Conservation (phyloP, 2,329 filamentous ascomycete genomes). For the Diaporthe aspalathi region DNA sequence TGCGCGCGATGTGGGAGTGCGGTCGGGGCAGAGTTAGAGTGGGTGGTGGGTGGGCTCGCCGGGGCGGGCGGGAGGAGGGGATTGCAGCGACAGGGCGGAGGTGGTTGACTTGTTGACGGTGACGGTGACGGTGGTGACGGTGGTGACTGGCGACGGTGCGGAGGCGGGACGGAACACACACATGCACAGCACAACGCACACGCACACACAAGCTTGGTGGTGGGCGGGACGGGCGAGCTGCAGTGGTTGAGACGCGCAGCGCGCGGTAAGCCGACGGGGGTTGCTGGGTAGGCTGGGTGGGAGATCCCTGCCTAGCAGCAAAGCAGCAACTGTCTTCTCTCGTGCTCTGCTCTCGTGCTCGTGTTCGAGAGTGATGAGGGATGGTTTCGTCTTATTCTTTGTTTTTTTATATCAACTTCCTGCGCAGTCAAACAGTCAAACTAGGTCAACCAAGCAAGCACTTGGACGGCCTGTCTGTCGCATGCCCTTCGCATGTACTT, state of each 20-base stretch:
- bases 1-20: slow-evolving; percentile 3
- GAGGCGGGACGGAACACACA: slow-evolving; percentile 12
- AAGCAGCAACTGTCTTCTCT: no score
- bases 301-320: slow-evolving; percentile 22
- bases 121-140: neutral
- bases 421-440: neutral
- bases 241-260: slow-evolving; percentile 37
- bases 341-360: neutral
- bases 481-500: neutral
- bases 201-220: neutral
- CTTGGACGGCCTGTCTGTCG: neutral
- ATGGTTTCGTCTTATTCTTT: no score
- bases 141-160: slow-evolving; percentile 1
- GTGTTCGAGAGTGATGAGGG: neutral
- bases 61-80: slow-evolving; percentile 16
- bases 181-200: neutral
- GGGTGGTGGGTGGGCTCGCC: slow-evolving; percentile 13
- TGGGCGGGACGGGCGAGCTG: slow-evolving; percentile 23
- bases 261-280: slow-evolving; percentile 27
- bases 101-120: no score
- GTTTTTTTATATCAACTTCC: neutral
- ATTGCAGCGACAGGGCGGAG: neutral
- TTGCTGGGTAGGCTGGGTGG: slow-evolving; percentile 8
- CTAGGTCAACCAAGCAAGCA: neutral
- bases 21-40: neutral